These are phyloP conservation scores for Suhomyces choctaworum DNA, from an alignment of 1,139 yeast species.

Conservation along the genomic window DNA sequence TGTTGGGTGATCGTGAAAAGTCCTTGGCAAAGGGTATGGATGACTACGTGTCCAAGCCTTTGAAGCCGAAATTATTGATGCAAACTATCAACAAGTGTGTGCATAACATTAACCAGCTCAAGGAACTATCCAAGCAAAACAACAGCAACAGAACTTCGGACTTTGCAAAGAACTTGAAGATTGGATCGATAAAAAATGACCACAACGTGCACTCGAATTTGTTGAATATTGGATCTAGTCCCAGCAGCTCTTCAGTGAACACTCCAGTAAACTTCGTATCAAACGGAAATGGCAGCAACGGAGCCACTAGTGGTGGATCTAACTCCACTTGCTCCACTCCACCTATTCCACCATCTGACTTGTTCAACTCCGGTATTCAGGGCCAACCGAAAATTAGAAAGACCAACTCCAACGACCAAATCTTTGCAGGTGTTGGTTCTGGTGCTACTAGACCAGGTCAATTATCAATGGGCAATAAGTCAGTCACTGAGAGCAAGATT, in stretches of 20 bases:
- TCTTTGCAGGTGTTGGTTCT: slow-evolving; percentile 11
- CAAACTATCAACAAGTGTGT: slow-evolving; percentile 85
- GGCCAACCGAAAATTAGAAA: slow-evolving; percentile 25
- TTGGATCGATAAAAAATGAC: slow-evolving; percentile 34
- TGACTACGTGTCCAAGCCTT: slow-evolving; percentile 82
- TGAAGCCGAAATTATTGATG: slow-evolving; percentile 77
- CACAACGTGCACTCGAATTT: slow-evolving; percentile 20
- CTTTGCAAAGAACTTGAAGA: slow-evolving; percentile 49
- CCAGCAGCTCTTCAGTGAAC: slow-evolving; percentile 15
- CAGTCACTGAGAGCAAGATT: slow-evolving; percentile 38
- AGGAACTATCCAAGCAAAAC: slow-evolving; percentile 53
- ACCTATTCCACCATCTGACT: slow-evolving; percentile 9
- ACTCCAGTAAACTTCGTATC: slow-evolving; percentile 7
- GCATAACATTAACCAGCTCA: slow-evolving; percentile 62
- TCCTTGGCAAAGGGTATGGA: slow-evolving; percentile 90
- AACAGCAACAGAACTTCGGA: slow-evolving; percentile 48
- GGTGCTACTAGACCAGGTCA: slow-evolving; percentile 33
- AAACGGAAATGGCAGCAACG: slow-evolving; percentile 11
- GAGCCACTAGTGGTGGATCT: slow-evolving; percentile 9
- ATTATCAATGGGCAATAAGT: slow-evolving; percentile 29
- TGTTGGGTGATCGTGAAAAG: slow-evolving; percentile 86
- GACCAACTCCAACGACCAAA: slow-evolving; percentile 30
- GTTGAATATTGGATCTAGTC: slow-evolving; percentile 20
- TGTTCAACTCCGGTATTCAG: slow-evolving; percentile 11
- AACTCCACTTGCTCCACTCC: slow-evolving; percentile 21